These are phyloP conservation scores for Candida boidinii DNA, from an alignment of 805 yeast genomes.

Conservation along the genomic window DNA sequence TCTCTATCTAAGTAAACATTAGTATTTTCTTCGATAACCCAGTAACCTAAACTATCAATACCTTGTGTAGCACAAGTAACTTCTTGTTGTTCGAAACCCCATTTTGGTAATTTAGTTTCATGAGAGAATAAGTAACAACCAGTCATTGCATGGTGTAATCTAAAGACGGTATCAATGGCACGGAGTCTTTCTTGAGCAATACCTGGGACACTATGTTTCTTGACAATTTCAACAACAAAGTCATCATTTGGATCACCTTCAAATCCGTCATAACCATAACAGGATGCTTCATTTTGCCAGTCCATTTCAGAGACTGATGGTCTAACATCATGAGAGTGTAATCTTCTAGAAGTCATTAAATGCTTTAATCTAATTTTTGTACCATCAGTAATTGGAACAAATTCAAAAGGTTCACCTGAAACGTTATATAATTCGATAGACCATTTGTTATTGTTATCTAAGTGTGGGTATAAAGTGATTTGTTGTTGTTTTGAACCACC, in stretches of 20 bases:
- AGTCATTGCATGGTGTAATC: constrained; percentile 72
- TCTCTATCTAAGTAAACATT: constrained; percentile 35
- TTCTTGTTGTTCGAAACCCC: constrained; percentile 83
- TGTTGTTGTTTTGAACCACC: constrained; percentile 84
- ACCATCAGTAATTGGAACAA: constrained; percentile 58
- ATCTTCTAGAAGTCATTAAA: constrained; percentile 47
- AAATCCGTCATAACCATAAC: constrained; percentile 71
- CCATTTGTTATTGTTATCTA: constrained; percentile 72
- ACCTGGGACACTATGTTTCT: constrained; percentile 38
- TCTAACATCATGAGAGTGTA: constrained; percentile 78
- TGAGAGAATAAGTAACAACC: constrained; percentile 75
- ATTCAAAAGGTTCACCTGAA: constrained; percentile 45
- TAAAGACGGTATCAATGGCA: constrained; percentile 63
- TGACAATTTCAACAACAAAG: constrained; percentile 66
- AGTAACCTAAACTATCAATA: constrained; percentile 45
- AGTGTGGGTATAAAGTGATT: constrained; percentile 70
- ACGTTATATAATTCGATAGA: constrained; percentile 57
- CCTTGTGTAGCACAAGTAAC: constrained; percentile 76
- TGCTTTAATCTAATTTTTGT: constrained; percentile 65
- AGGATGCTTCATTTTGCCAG: constrained; percentile 78
- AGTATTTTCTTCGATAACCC: constrained; percentile 69
- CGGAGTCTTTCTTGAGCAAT: constrained; percentile 47
- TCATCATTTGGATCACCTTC: constrained; percentile 82
- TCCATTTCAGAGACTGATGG: constrained; percentile 70
- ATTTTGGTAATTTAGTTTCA: constrained; percentile 64